Evolutionary conservation across 768 basidiomycete genomes (phyloP).

Genomic region (Lactarius vividus): DNA sequence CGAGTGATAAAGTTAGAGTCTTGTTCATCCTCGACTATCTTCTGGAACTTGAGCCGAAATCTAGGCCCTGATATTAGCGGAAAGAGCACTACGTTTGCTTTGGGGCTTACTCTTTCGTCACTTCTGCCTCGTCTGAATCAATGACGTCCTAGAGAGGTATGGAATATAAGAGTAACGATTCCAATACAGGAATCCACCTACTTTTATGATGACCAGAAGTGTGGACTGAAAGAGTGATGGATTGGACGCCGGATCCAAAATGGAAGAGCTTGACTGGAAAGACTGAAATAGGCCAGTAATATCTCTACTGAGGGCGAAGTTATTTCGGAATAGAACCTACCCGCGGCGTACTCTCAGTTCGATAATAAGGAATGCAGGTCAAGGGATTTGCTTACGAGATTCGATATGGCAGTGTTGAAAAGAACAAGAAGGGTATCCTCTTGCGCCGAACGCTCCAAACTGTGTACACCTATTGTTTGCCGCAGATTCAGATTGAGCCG

Average conservation of each 20-base stretch:
- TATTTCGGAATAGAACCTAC: constrained; percentile 63
- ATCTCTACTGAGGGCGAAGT: constrained; percentile 60
- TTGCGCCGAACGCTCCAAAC: constrained; percentile 61
- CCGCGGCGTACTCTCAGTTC: not conserved
- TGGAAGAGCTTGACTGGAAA: constrained; percentile 55
- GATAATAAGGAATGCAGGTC: not conserved
- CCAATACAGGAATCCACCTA: constrained; percentile 20
- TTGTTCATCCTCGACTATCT: constrained; percentile 61
- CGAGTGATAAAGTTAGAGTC: constrained; percentile 61
- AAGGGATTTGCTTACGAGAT: constrained; percentile 40
- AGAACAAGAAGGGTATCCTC: constrained; percentile 62
- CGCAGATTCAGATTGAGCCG: not conserved
- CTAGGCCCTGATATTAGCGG: constrained; percentile 32
- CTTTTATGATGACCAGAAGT: constrained; percentile 65
- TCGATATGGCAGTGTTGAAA: constrained; percentile 65
- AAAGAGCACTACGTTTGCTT: not conserved
- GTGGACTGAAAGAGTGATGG: constrained; percentile 59
- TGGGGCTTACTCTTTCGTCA: constrained; percentile 50
- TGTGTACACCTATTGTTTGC: constrained; percentile 49
- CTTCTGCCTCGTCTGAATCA: constrained; percentile 58
- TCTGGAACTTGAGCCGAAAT: constrained; percentile 56
- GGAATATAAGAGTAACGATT: not conserved
- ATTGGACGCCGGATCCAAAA: constrained; percentile 60
- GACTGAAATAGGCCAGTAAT: constrained; percentile 61
- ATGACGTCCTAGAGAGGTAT: constrained; percentile 52